A percentile compares a stretch with the other conserved stretches of the same genome.
Evolutionary conservation across 2,329 filamentous ascomycete genomes (phyloP).

Genomic region (Lasiodiplodia citricola): DNA sequence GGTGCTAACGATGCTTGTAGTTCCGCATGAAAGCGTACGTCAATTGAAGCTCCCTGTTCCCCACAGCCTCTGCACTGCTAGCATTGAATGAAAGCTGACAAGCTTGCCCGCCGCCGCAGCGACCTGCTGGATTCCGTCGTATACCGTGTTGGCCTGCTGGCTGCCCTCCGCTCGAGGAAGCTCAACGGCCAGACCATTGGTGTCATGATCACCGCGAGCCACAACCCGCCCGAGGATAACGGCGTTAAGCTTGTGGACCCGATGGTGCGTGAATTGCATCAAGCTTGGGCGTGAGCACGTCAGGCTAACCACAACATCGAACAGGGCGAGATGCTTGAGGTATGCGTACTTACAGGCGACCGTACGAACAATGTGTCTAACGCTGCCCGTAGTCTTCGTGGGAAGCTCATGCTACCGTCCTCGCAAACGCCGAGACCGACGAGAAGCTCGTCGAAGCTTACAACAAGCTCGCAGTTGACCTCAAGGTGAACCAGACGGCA

Average conservation of each 20-base stretch:
- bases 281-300: neutral
- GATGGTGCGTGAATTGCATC: conserved; percentile 61
- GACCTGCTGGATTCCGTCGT: conserved; percentile 89
- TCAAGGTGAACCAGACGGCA: conserved; percentile 71
- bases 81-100: conserved; percentile 43
- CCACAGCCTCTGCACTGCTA: conserved; percentile 29
- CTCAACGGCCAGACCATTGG: conserved; percentile 90
- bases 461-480: conserved; percentile 62
- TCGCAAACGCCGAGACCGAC: conserved; percentile 83
- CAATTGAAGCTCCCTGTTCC: conserved; percentile 27
- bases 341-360: conserved; percentile 45
- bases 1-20: conserved; percentile 42
- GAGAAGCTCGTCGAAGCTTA: conserved; percentile 75
- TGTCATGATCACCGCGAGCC: conserved; percentile 74
- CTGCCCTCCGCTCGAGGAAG: conserved; percentile 86
- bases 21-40: conserved; percentile 74
- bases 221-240: conserved; percentile 69
- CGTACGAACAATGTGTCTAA: conserved; percentile 1
- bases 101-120: conserved; percentile 42
- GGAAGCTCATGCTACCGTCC: conserved; percentile 85
- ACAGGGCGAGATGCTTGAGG: conserved; percentile 92
- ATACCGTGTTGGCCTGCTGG: conserved; percentile 89
- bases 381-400: conserved; percentile 69
- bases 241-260: conserved; percentile 88
- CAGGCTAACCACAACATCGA: conserved; percentile 30